These are phyloP conservation scores for Cyclotella choctawhatcheeana DNA, from an alignment of 108 stramenopile genomes.

Conservation along the genomic window DNA sequence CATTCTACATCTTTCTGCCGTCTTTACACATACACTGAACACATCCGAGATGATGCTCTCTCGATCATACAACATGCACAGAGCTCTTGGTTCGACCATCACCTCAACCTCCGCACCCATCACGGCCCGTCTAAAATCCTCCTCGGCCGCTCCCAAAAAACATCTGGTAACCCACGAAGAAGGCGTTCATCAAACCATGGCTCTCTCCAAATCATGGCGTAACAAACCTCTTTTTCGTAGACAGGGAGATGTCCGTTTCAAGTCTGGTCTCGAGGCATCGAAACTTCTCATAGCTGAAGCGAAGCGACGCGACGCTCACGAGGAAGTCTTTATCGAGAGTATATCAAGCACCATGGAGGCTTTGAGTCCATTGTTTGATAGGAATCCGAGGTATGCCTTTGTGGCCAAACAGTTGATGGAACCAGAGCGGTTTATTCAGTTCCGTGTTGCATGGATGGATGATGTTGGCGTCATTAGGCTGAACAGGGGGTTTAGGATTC, in stretches of 20 bases:
- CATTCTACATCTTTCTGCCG: too few species aligned
- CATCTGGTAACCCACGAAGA: constrained; percentile 57
- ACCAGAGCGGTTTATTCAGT: constrained; percentile 89
- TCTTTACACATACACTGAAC: too few species aligned
- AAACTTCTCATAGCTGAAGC: constrained; percentile 88
- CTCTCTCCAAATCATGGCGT: constrained; percentile 79
- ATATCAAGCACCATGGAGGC: constrained; percentile 75
- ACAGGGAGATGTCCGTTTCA: constrained; percentile 93
- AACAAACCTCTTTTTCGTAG: constrained; percentile 94
- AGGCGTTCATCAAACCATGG: constrained; percentile 89
- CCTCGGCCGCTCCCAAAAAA: constrained; percentile 34
- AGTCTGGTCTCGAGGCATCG: constrained; percentile 92
- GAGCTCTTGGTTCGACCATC: constrained; percentile 28
- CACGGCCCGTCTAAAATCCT: constrained; percentile 12
- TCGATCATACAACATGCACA: constrained; percentile 22
- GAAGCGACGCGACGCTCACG: constrained; percentile 88
- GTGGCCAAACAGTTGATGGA: constrained; percentile 94
- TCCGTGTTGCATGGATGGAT: constrained; percentile 92
- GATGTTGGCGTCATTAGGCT: constrained; percentile 81
- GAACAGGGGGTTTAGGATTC: constrained; percentile 89
- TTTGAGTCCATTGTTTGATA: constrained; percentile 93
- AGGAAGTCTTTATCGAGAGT: constrained; percentile 84
- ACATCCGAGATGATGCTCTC: constrained; percentile 12
- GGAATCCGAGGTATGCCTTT: constrained; percentile 95
- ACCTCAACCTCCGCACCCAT: neutral